Conservation (phyloP, 2,329 filamentous ascomycete genomes). For the Periglandula ipomoeae region DNA sequence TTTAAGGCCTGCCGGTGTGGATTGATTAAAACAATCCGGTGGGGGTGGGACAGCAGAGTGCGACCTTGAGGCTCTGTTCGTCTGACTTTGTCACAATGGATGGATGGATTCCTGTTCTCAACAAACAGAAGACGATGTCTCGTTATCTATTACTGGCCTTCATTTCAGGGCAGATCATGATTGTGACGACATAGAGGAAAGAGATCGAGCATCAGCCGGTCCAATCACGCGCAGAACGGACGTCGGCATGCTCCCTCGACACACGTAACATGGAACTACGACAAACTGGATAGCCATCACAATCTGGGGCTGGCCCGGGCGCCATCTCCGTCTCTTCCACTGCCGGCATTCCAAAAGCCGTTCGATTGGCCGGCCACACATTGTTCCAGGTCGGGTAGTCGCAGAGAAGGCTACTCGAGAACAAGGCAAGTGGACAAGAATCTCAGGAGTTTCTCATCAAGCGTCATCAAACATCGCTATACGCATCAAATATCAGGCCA, state of each 20-base stretch:
- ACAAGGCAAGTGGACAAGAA: not conserved
- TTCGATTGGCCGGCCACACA: not conserved
- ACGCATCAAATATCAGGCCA: too few species aligned
- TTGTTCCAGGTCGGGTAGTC: too few species aligned
- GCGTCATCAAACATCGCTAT: too few species aligned
- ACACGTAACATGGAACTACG: not conserved
- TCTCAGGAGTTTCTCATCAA: too few species aligned
- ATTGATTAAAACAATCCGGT: not conserved
- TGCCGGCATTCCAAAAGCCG: slow-evolving; percentile 5
- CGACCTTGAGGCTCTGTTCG: not conserved
- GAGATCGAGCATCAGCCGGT: too few species aligned
- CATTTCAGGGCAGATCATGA: too few species aligned
- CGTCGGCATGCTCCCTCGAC: too few species aligned
- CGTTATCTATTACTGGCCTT: not conserved
- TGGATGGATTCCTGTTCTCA: too few species aligned
- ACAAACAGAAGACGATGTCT: too few species aligned
- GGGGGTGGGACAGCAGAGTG: not conserved
- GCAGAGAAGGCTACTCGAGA: not conserved
- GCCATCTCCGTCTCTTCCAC: slow-evolving; percentile 1
- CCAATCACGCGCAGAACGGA: too few species aligned
- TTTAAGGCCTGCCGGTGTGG: not conserved
- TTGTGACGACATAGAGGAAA: too few species aligned
- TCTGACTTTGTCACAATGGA: too few species aligned
- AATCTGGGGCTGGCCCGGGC: slow-evolving; percentile 8
- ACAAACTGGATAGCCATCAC: not conserved